A percentile compares a stretch with the other conserved stretches of the same genome.
These are phyloP conservation scores for Aspergillus udagawae DNA, from an alignment of 2,329 filamentous ascomycete species.

Conservation along the genomic window DNA sequence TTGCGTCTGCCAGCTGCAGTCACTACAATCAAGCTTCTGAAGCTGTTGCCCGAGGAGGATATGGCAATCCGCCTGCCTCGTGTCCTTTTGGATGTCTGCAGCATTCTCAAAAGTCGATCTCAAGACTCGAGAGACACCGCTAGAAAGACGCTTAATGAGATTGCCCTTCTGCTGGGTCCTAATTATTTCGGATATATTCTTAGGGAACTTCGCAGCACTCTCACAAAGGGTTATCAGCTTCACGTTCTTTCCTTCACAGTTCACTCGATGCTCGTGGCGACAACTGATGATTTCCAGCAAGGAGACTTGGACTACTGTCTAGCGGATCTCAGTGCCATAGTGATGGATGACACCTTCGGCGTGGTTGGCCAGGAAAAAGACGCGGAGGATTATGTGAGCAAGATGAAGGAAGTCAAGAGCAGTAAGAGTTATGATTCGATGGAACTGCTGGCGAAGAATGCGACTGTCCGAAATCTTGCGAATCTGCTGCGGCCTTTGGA, in stretches of 20 bases:
- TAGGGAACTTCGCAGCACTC: conserved; percentile 78
- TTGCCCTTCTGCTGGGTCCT: conserved; percentile 74
- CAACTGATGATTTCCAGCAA: conserved; percentile 67
- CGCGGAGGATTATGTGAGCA: conserved; percentile 87
- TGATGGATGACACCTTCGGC: conserved; percentile 98
- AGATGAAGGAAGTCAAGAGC: conserved; percentile 97
- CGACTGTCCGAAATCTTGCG: conserved; percentile 69
- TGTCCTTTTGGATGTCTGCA: conserved; percentile 85
- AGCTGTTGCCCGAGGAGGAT: conserved; percentile 68
- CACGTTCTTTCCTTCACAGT: conserved; percentile 94
- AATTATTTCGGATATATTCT: conserved; percentile 88
- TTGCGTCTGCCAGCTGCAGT: conserved; percentile 86
- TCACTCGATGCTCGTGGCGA: conserved; percentile 79
- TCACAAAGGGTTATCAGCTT: conserved; percentile 83
- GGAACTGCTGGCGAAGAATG: conserved; percentile 81
- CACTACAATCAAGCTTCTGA: conserved; percentile 81
- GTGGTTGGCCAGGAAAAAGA: conserved; percentile 92
- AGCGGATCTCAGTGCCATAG: conserved; percentile 69
- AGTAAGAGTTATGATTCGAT: conserved; percentile 98
- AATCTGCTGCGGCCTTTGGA: conserved; percentile 76
- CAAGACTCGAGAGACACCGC: conserved; percentile 89
- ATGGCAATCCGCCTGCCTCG: conserved; percentile 72
- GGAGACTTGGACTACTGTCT: conserved; percentile 90
- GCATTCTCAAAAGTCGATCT: conserved; percentile 84
- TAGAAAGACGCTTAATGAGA: conserved; percentile 79